phyloP scores from a whole-genome alignment of 2,329 filamentous ascomycete genomes.

The Monilinia fructicola region DNA sequence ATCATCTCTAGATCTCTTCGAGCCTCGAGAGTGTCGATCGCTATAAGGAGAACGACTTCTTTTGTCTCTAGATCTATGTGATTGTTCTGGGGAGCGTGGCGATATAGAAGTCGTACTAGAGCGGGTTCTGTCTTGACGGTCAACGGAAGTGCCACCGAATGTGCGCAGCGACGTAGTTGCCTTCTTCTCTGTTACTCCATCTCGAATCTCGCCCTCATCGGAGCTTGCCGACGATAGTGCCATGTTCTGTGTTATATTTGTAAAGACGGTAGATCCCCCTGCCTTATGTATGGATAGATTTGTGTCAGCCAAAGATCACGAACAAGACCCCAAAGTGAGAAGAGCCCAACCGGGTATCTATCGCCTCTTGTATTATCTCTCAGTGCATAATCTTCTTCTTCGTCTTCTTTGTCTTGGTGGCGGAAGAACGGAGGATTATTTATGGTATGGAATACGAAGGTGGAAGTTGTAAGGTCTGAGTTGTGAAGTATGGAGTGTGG shows the following conservation, averaged over 20 bases:
- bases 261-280: slow-evolving; percentile 39
- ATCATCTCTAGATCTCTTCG: slow-evolving; percentile 67
- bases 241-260: slow-evolving; percentile 43
- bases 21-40: slow-evolving; percentile 48
- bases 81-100: slow-evolving; percentile 40
- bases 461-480: too few relatives aligned
- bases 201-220: slow-evolving; percentile 84
- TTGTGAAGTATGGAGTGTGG: neutral
- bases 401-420: neutral
- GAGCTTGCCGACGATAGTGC: slow-evolving; percentile 60
- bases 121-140: slow-evolving; percentile 83
- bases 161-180: slow-evolving; percentile 84
- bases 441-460: neutral
- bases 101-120: slow-evolving; percentile 41
- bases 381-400: slow-evolving; percentile 35
- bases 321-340: slow-evolving; percentile 41
- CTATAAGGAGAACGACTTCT: slow-evolving; percentile 57
- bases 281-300: slow-evolving; percentile 37
- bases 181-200: slow-evolving; percentile 81
- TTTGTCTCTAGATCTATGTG: slow-evolving; percentile 48
- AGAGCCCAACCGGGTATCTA: slow-evolving; percentile 43
- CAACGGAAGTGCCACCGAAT: slow-evolving; percentile 79
- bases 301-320: slow-evolving; percentile 43
- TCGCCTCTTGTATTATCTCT: slow-evolving; percentile 38
- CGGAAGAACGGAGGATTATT: neutral